These are phyloP conservation scores for Cephaloascus fragrans DNA, from an alignment of 805 yeast species.

Conservation along the genomic window DNA sequence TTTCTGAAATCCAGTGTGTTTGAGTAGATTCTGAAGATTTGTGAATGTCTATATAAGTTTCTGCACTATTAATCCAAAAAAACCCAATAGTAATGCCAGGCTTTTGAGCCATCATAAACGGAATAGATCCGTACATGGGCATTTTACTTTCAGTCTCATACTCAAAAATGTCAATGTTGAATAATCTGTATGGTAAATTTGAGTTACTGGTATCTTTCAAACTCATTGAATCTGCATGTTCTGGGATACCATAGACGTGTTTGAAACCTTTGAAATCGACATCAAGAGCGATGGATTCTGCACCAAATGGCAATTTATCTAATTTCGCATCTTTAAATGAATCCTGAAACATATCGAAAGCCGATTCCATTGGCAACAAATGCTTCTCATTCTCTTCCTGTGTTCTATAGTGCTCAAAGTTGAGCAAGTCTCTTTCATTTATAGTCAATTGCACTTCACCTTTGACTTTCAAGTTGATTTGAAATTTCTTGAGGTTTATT, in stretches of 20 bases:
- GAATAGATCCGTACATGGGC: constrained; percentile 95
- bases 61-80: constrained; percentile 91
- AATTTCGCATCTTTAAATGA: constrained; percentile 52
- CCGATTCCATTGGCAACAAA: constrained; percentile 48
- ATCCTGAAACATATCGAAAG: constrained; percentile 62
- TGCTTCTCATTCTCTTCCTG: constrained; percentile 19
- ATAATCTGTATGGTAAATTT: constrained; percentile 74
- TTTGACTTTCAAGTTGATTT: constrained; percentile 35
- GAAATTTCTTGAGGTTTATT: constrained; percentile 38
- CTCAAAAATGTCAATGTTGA: constrained; percentile 92
- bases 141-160: constrained; percentile 72
- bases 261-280: constrained; percentile 49
- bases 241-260: constrained; percentile 90
- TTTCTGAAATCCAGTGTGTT: constrained; percentile 93
- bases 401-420: constrained; percentile 73
- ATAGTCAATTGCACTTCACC: constrained; percentile 40
- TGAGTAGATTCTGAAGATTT: constrained; percentile 21
- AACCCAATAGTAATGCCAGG: constrained; percentile 56
- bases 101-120: constrained; percentile 68
- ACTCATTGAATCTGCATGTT: constrained; percentile 78
- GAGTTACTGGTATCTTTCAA: constrained; percentile 55
- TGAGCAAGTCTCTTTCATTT: constrained; percentile 64
- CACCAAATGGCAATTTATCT: constrained; percentile 72
- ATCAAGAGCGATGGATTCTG: constrained; percentile 84
- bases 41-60: constrained; percentile 75